These are phyloP conservation scores for Diaporthe vaccinii DNA, from an alignment of 2,329 filamentous ascomycete species.

Conservation along the genomic window DNA sequence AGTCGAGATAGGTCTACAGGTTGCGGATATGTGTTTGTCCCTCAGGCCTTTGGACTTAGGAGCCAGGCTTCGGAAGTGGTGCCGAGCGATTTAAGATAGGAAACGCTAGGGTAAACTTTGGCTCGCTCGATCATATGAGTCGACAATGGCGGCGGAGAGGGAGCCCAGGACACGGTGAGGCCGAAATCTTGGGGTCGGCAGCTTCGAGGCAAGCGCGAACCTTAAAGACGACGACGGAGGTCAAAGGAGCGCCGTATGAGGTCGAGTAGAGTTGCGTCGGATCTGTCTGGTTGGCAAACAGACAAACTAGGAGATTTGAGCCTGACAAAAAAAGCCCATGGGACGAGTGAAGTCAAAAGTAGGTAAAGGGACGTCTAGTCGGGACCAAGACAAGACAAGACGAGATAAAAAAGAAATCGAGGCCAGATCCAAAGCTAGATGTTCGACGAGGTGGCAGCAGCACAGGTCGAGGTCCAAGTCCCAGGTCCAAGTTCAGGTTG, in stretches of 20 bases:
- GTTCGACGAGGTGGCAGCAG: constrained; percentile 3
- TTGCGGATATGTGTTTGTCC: neutral
- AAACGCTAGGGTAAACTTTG: constrained; percentile 23
- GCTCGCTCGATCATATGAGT: constrained; percentile 24
- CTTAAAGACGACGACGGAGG: constrained; percentile 8
- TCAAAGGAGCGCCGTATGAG: constrained; percentile 11
- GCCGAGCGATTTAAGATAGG: constrained; percentile 13
- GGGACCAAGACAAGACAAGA: constrained; percentile 5
- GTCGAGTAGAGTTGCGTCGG: neutral
- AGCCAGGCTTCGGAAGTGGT: neutral
- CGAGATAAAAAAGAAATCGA: constrained; percentile 16
- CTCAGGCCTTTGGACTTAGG: neutral
- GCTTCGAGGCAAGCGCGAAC: constrained; percentile 29
- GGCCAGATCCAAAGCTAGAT: neutral
- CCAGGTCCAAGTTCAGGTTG: constrained; percentile 6
- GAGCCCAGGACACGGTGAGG: constrained; percentile 24
- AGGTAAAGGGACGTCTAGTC: neutral
- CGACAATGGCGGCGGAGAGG: constrained; percentile 19
- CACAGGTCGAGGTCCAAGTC: constrained; percentile 1
- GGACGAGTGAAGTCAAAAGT: neutral
- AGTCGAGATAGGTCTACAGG: constrained; percentile 5
- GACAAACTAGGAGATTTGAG: constrained; percentile 1
- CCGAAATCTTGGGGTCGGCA: constrained; percentile 26
- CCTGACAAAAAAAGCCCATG: neutral
- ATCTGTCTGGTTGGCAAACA: neutral